These are phyloP conservation scores for Boletellus ananas DNA, from an alignment of 768 basidiomycete genomes.

Conservation along the genomic window DNA sequence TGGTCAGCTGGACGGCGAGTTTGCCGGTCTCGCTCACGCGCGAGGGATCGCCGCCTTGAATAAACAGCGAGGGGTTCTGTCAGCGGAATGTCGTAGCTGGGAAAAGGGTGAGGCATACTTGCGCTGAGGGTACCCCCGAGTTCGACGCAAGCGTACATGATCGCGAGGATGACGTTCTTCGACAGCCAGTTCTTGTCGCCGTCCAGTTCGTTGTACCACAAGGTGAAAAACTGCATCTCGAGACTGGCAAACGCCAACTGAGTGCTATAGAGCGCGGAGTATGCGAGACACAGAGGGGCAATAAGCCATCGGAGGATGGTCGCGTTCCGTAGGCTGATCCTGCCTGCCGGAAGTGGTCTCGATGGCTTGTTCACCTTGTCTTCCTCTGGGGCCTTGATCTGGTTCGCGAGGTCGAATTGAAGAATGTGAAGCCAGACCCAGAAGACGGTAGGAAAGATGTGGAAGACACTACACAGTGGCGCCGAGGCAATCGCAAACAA, in stretches of 20 bases:
- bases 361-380: conserved; percentile 44
- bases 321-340: conserved; percentile 36
- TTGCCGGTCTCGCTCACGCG: conserved; percentile 27
- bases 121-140: conserved; percentile 38
- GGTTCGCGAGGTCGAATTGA: conserved; percentile 44
- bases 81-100: neutral
- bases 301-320: conserved; percentile 35
- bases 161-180: conserved; percentile 38
- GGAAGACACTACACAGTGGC: conserved; percentile 20
- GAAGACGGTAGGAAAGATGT: conserved; percentile 26
- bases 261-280: conserved; percentile 32
- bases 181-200: conserved; percentile 37
- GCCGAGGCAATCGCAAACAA: conserved; percentile 34
- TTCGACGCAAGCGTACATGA: conserved; percentile 37
- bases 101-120: conserved; percentile 20
- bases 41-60: conserved; percentile 12
- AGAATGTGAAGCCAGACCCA: conserved; percentile 48
- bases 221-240: conserved; percentile 30
- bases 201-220: conserved; percentile 38
- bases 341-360: conserved; percentile 43
- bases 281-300: conserved; percentile 33
- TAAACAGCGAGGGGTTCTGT: too few relatives aligned
- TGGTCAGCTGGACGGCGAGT: conserved; percentile 34
- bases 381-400: conserved; percentile 39
- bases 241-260: conserved; percentile 33